Conservation (phyloP, 2,329 filamentous ascomycete genomes). For the Phyllosticta citribraziliensis region DNA sequence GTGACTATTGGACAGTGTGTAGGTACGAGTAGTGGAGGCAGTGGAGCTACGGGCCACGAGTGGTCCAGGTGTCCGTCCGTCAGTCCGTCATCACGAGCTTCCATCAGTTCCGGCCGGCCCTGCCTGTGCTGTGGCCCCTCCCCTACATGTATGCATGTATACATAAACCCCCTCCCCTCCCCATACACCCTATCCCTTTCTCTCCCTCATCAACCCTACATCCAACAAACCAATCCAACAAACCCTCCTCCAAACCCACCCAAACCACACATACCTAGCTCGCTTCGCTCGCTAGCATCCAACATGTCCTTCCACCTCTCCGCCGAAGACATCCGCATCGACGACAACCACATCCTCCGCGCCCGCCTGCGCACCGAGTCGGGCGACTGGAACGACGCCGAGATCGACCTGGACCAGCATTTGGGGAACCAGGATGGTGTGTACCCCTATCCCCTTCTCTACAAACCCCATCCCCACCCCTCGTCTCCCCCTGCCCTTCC, state of each 20-base stretch:
- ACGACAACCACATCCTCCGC: constrained; percentile 41
- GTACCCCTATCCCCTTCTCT: too few species aligned
- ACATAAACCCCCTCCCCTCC: neutral
- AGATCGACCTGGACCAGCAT: constrained; percentile 40
- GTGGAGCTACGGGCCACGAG: neutral
- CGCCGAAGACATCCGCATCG: constrained; percentile 38
- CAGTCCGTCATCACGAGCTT: neutral
- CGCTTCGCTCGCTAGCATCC: too few species aligned
- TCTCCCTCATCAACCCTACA: constrained; percentile 5
- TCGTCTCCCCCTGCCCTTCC: too few species aligned
- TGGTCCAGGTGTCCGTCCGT: neutral
- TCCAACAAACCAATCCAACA: neutral
- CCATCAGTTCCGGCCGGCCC: too few species aligned
- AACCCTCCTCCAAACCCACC: constrained; percentile 5
- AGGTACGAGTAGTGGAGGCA: neutral
- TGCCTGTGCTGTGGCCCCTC: too few species aligned
- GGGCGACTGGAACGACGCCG: constrained; percentile 36
- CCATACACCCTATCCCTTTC: neutral
- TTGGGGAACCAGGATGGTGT: constrained; percentile 45
- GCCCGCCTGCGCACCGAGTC: constrained; percentile 33
- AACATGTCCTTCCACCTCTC: constrained; percentile 44
- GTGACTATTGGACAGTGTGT: too few species aligned
- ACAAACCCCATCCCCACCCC: too few species aligned
- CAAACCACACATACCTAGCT: neutral
- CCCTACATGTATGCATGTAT: too few species aligned